A percentile compares a stretch with the other conserved stretches of the same genome.
Evolutionary conservation across 805 yeast species (phyloP).

Genomic region (Wickerhamomyces alni): DNA sequence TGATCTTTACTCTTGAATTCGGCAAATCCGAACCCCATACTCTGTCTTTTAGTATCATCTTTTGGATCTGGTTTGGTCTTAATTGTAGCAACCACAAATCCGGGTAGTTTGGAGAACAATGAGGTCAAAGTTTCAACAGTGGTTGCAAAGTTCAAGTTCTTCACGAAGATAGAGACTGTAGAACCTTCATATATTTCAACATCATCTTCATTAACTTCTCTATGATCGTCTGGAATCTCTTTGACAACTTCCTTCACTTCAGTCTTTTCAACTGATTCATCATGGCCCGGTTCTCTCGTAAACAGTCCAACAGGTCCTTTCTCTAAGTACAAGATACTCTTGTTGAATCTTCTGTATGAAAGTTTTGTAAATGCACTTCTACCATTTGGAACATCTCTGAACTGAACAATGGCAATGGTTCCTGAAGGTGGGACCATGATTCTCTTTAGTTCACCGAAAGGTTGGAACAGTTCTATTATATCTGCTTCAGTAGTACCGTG

Average conservation of each 20-base stretch:
- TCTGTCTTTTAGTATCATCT: conserved; percentile 54
- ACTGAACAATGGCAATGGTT: conserved; percentile 90
- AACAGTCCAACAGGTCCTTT: conserved; percentile 88
- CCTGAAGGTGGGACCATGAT: conserved; percentile 95
- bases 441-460: conserved; percentile 74
- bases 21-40: conserved; percentile 98
- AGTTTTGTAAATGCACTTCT: conserved; percentile 85
- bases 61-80: conserved; percentile 87
- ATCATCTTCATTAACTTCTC: conserved; percentile 28
- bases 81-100: conserved; percentile 77
- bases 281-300: conserved; percentile 44
- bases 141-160: conserved; percentile 86
- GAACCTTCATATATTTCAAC: conserved; percentile 53
- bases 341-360: conserved; percentile 83
- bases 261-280: conserved; percentile 20
- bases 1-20: conserved; percentile 77
- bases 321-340: conserved; percentile 82
- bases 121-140: conserved; percentile 49
- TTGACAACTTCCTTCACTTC: conserved; percentile 24
- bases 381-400: conserved; percentile 74
- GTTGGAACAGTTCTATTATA: conserved; percentile 72
- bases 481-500: conserved; percentile 80
- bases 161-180: conserved; percentile 83
- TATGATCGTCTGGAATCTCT: conserved; percentile 20
- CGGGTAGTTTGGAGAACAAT: conserved; percentile 64